Base-by-base conservation (phyloP, 2,329 filamentous ascomycete genomes). In the Claviceps fusiformis region DNA sequence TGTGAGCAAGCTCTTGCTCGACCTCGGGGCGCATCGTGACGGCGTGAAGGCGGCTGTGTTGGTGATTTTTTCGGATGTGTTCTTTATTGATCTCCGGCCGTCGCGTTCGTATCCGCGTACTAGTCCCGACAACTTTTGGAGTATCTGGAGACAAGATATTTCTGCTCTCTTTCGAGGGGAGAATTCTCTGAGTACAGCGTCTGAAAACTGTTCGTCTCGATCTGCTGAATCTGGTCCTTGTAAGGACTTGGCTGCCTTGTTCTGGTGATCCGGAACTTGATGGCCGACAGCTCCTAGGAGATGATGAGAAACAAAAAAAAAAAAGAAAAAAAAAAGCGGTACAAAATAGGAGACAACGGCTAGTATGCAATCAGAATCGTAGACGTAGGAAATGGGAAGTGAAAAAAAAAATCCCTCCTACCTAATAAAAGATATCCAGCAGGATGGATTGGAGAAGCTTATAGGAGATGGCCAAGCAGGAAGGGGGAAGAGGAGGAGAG, bases 1-100 rank as follows among this genome's bases (percentile, higher is more conserved):
- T 97, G 75, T 98, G 92, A 68, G 93, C 87, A 73, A 98, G 88
- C 79, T 98, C 93, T 76, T 98, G 93, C 84, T 98, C 92, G 73
- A 97, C 80, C 82, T 98, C 93, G 72, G 93, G 93, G 79, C 89
- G 89, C 92, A 97, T 97, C 65, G 66, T 85, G 76, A 66, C 58
- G 63, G 62, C 56, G 17, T 46, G 17, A 35, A 33, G n/a, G 19
- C 19, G 31, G 44, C 37, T 43, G 44, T 53, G 29, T 35, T 48
- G 53, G 44, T 6, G 35, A 31, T 41, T 31, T 53, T 19, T 39
- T 37, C 19, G 19, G 19, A 1, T 19, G 19, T 19, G 19, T 19
- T 19, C 19, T 19, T 19, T 19, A 19, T 19, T 19, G 19, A 19
- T 19, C 27, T 43, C 10, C 41, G 33, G 19, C n/a, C n/a, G 44